Evolutionary conservation across 2,329 filamentous ascomycete genomes (phyloP), one percentile per base, ranked within the genome.

Genomic region (Mycocentrospora acerina): DNA sequence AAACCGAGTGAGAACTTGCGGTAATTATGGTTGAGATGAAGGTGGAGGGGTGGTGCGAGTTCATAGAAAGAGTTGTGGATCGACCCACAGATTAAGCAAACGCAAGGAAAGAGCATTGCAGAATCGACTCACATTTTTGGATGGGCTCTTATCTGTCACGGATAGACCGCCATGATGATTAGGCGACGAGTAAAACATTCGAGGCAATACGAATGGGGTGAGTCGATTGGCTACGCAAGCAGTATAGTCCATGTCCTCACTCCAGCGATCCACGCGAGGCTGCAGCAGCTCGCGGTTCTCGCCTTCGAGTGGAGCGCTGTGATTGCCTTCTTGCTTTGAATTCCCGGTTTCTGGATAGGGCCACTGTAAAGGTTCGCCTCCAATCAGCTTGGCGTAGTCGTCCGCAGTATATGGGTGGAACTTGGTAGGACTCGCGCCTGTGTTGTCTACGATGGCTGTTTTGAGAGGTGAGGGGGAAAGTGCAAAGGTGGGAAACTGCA

Each of bases 111-210:
- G 46, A 46, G 33, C 40, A 28, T 35, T 17, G 24, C 15, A 15
- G 24, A 61, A 62, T 60, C 56, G 66, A 61, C 63, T 60, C 56
- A 67, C 63, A 44, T 66, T 64, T 7, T 49, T 51, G 3, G 59
- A 64, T 6, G 59, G 58, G 4, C 52, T 54, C 18, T 55, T 56
- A 12, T 48, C 53, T 22, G 50, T 39, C 7, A 39, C 44, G 38
- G 53, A 53, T 11, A 46, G 36, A 6, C 27, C 35, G 3, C 50
- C 32, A 15, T 57, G 55, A 29, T 47, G 47, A 13, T 52, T 35
- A 2, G 57, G 55, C 3, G 62, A 62, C n/a, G 56, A 58, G 35
- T 66, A 67, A 33, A 65, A 62, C 3, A 51, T 49, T 11, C 61
- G 57, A 6, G 35, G 56, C n/a, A 60, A 36, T 5, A 9, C 19